Conservation (phyloP, 768 basidiomycete genomes). For the Auriscalpium vulgare region DNA sequence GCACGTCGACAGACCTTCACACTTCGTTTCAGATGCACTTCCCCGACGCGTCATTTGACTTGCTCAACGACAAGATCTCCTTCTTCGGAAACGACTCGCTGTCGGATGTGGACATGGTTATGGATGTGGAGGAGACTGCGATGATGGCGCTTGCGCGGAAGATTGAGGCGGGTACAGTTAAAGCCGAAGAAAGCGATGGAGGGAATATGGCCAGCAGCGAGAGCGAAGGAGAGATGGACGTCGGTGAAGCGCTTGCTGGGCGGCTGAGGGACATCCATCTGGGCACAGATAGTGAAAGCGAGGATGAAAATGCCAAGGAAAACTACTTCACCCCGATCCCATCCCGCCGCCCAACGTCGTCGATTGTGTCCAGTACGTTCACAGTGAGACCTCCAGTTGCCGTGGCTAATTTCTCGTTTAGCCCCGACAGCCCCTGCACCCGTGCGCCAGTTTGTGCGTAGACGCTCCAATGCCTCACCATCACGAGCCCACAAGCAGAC, state of each 20-base stretch:
- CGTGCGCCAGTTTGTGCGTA: not conserved
- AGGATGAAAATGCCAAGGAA: not conserved
- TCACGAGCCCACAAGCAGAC: not conserved
- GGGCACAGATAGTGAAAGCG: constrained; percentile 1
- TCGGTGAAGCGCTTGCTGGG: constrained; percentile 1
- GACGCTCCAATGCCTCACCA: not conserved
- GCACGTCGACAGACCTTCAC: constrained; percentile 13
- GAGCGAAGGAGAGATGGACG: constrained; percentile 1
- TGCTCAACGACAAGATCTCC: constrained; percentile 13
- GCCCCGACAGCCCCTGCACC: not conserved
- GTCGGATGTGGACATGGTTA: constrained; percentile 5
- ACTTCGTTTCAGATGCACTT: constrained; percentile 10
- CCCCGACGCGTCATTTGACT: constrained; percentile 13
- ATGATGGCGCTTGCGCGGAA: not conserved
- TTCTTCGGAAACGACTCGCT: constrained; percentile 10
- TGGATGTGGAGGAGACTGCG: not conserved
- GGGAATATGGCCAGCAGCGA: not conserved
- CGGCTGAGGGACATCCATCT: constrained; percentile 8
- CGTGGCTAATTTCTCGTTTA: not conserved
- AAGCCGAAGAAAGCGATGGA: not conserved
- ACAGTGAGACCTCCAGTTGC: not conserved
- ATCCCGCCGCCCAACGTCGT: not conserved
- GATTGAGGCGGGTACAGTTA: not conserved
- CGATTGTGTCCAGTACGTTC: not conserved
- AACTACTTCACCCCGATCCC: not conserved